Evolutionary conservation across 2,329 filamentous ascomycete species (phyloP).

Genomic region (Botryotinia calthae): DNA sequence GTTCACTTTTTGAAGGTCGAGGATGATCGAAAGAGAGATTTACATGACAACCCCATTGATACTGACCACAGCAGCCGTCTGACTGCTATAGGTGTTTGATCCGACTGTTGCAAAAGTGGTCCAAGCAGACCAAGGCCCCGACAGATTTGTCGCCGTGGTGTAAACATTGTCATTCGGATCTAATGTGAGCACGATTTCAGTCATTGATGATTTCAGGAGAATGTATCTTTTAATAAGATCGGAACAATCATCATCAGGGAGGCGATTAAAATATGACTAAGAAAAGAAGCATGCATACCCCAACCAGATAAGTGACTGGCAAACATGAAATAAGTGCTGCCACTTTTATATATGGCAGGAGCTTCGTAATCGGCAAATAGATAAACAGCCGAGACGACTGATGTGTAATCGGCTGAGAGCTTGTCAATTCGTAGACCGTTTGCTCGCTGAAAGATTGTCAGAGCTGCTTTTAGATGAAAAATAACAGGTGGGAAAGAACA

Average conservation of each 20-base stretch:
- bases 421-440: conserved; percentile 58
- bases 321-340: conserved; percentile 63
- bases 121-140: conserved; percentile 61
- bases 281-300: conserved; percentile 24
- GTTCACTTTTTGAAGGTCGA: not conserved
- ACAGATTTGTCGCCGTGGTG: conserved; percentile 54
- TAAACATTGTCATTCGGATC: conserved; percentile 62
- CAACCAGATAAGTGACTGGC: conserved; percentile 53
- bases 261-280: not conserved
- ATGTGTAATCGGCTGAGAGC: conserved; percentile 56
- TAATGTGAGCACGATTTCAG: conserved; percentile 11
- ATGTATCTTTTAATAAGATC: not conserved
- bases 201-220: not conserved
- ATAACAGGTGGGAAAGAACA: conserved; percentile 9
- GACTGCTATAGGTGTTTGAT: conserved; percentile 56
- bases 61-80: conserved; percentile 58
- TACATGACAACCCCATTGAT: conserved; percentile 40
- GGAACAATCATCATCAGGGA: not conserved
- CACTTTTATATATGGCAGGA: conserved; percentile 60
- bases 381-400: conserved; percentile 38
- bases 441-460: conserved; percentile 43
- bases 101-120: conserved; percentile 56
- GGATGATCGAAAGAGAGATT: not conserved
- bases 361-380: conserved; percentile 51
- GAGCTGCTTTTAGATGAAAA: too few species aligned